Evolutionary conservation across 2,329 filamentous ascomycete species (phyloP), one percentile per base, ranked within the genome.

Genomic region (Piedraia hortae): DNA sequence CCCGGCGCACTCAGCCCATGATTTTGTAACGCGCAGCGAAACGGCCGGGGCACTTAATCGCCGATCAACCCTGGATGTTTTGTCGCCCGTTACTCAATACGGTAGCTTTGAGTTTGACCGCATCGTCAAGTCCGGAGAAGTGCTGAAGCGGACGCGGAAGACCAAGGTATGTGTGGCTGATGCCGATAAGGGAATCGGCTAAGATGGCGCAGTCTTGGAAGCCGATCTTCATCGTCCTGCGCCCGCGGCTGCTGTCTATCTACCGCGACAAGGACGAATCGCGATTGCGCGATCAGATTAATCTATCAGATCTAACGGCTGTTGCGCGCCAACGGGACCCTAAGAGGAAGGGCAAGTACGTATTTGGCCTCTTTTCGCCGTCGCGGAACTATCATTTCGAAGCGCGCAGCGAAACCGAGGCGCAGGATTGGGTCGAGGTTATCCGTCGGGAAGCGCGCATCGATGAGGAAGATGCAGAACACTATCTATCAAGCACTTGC

Each of bases 81-180:
- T 77, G 38, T 85, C 75, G 14, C 75, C 78, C 4, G 77, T 93
- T 31, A 89, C 82, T 41, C 70, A 89, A 45, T 80, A 89, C 45
- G 85, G 85, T 30, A 85, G 77, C 45, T 97, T 90, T 44, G 80
- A 85, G 39, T 89, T 88, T 39, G 85, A 97, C 45, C 69, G 78
- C 22, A 74, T 93, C 24, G 60, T 93, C 44, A 93, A 89, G 50
- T 66, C 70, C 26, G 80, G 82, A 27, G 71, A 70, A 33, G 66
- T 90, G 17, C 61, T 72, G 39, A 89, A 89, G 48, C 65, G 82
- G 34, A 88, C 78, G 10, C 71, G 80, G 36, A 90, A 82, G 53
- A 93, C 82, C 28, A 90, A 88, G 67, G 75, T 78, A 46, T n/a
- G n/a, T n/a, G n/a, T n/a, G 28, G 26, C 31, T 21, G 7, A 22